A percentile compares a stretch with the other conserved stretches of the same genome.
Evolutionary conservation across 2,329 filamentous ascomycete species (phyloP).

Genomic region (Phialophora tarda): DNA sequence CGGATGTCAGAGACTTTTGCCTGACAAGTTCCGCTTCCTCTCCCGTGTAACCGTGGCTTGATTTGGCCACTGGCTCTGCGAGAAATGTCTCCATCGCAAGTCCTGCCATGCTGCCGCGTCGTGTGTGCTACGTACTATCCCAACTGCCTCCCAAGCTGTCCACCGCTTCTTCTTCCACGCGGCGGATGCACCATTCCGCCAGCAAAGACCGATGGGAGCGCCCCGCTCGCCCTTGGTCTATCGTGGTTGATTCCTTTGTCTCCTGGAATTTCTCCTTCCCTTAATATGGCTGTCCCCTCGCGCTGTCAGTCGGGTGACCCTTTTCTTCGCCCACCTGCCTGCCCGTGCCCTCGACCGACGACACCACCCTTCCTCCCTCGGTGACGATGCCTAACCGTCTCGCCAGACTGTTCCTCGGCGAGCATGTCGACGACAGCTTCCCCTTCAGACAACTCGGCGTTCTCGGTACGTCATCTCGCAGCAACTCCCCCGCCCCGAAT

Average conservation of each 20-base stretch:
- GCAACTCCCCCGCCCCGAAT: slow-evolving; percentile 16
- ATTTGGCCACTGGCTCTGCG: slow-evolving; percentile 30
- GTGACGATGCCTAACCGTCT: slow-evolving; percentile 33
- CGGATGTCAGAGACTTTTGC: slow-evolving; percentile 37
- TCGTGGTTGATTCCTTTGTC: slow-evolving; percentile 28
- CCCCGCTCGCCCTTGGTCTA: slow-evolving; percentile 31
- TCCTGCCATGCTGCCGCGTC: slow-evolving; percentile 32
- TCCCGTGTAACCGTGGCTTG: slow-evolving; percentile 36
- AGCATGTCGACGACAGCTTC: slow-evolving; percentile 54
- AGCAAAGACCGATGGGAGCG: slow-evolving; percentile 20
- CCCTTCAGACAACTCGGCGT: slow-evolving; percentile 63
- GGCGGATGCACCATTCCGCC: slow-evolving; percentile 36
- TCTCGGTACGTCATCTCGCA: slow-evolving; percentile 48
- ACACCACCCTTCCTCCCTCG: slow-evolving; percentile 10
- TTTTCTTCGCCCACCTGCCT: slow-evolving; percentile 33
- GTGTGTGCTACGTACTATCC: slow-evolving; percentile 24
- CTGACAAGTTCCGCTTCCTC: slow-evolving; percentile 33
- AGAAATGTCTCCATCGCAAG: slow-evolving; percentile 30
- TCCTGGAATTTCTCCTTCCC: slow-evolving; percentile 34
- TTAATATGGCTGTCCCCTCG: slow-evolving; percentile 30
- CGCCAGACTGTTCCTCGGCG: slow-evolving; percentile 25
- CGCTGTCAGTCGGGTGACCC: slow-evolving; percentile 23
- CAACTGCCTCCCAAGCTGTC: slow-evolving; percentile 29
- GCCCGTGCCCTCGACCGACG: slow-evolving; percentile 24
- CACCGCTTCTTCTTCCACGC: slow-evolving; percentile 37